A percentile compares a stretch with the other conserved stretches of the same genome.
These are phyloP conservation scores for Suhomyces atakaporum DNA, from an alignment of 1,139 yeast species.

Conservation along the genomic window DNA sequence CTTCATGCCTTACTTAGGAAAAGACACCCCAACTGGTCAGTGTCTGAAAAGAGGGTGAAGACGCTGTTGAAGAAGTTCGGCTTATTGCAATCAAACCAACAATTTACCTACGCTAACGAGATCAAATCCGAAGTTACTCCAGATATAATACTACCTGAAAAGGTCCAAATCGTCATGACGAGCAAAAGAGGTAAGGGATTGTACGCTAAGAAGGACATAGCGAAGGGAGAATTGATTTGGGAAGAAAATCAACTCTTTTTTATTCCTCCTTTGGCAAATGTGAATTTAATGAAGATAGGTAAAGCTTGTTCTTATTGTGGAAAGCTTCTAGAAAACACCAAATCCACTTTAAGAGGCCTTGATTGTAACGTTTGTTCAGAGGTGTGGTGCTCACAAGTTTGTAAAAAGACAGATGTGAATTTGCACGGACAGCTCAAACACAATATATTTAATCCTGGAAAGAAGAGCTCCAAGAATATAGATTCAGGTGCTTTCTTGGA, in stretches of 20 bases:
- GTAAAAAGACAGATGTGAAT: constrained; percentile 55
- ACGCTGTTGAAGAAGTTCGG: constrained; percentile 57
- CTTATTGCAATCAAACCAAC: constrained; percentile 42
- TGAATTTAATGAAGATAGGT: constrained; percentile 61
- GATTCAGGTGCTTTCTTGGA: constrained; percentile 52
- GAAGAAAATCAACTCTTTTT: constrained; percentile 63
- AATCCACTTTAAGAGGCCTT: constrained; percentile 50
- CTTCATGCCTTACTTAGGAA: constrained; percentile 53
- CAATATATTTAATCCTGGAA: constrained; percentile 28
- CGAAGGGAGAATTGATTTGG: constrained; percentile 59
- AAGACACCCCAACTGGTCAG: constrained; percentile 60
- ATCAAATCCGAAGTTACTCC: constrained; percentile 59
- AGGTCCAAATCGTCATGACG: constrained; percentile 45
- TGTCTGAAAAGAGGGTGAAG: constrained; percentile 61
- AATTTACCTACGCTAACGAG: constrained; percentile 51
- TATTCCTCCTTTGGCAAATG: constrained; percentile 71
- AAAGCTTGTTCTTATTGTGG: constrained; percentile 85
- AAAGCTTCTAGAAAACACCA: constrained; percentile 42
- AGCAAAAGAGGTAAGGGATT: constrained; percentile 52
- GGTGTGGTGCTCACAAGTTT: constrained; percentile 69
- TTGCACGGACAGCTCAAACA: constrained; percentile 67
- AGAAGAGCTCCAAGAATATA: constrained; percentile 31
- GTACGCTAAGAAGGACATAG: constrained; percentile 45
- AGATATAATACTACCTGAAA: constrained; percentile 48
- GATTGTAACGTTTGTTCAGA: constrained; percentile 70